Base-by-base conservation (phyloP, 2,329 filamentous ascomycete species). In the Apiospora koreana region DNA sequence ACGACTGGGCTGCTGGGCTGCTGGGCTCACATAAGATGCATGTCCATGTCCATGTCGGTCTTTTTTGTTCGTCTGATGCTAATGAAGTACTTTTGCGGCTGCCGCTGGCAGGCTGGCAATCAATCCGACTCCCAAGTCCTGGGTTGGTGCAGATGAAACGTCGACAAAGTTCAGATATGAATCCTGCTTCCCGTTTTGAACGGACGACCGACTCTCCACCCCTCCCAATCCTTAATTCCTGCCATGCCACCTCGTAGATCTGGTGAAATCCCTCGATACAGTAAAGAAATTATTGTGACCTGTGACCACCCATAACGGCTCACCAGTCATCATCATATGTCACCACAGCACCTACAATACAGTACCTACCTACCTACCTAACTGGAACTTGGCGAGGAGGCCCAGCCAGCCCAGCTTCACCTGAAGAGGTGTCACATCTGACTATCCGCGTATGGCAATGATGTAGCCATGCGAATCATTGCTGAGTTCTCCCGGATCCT, bases 381-480 rank as follows among this genome's bases (percentile, higher is more conserved):
- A 4, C n/a, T 45, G 3, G 16, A 45, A 45, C 43, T 6, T 45
- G 43, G 43, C 43, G 18, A 21, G 3, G 16, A 28, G 54, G 28
- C 54, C 43, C 54, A 38, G 54, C 54, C 38, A 28, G 28, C 54
- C 43, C 54, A 38, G 54, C 54, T 62, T 62, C 54, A 35, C 54
- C 31, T 62, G 54, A 62, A 14, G 21, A 38, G 54, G 54, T 38
- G 54, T 62, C 54, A 62, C 54, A 62, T 62, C 54, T 62, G 28
- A 62, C 54, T 62, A 28, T 21, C 28, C 25, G 50, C 50, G 25
- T 54, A 35, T 62, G 21, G 54, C 28, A 28, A 62, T 58, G 54
- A 62, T 35, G 54, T 62, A 62, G 54, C 54, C 54, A 62, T 62
- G 54, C 28, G 54, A 62, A 62, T 62, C 54, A 62, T 62, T 62